A percentile compares a stretch with the other conserved stretches of the same genome.
Conservation (phyloP, 192 early-diverging fungal genomes). For the Kickxella alabastrina region DNA sequence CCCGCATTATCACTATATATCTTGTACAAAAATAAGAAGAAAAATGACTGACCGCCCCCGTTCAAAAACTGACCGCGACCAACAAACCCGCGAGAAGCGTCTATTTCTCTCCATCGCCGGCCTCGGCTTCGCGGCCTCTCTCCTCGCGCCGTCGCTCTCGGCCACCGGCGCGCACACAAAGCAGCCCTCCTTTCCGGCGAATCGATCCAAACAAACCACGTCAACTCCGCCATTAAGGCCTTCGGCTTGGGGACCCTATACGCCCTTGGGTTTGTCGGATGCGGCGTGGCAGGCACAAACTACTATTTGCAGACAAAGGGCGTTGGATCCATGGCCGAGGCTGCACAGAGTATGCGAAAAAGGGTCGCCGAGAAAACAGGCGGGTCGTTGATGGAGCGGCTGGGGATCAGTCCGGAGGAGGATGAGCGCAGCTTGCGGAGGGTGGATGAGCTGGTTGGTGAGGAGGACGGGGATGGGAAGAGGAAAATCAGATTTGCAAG, state of each 20-base stretch:
- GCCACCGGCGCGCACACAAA: conserved; percentile 36
- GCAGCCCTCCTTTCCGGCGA: conserved; percentile 16
- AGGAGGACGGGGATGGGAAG: conserved; percentile 21
- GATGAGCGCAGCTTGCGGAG: conserved; percentile 11
- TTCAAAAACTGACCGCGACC: conserved; percentile 19
- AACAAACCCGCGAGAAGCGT: conserved; percentile 31
- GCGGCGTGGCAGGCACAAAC: conserved; percentile 11
- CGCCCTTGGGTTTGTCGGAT: conserved; percentile 30
- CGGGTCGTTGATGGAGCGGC: conserved; percentile 14
- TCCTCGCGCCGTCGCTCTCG: conserved; percentile 26
- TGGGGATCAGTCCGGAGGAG: conserved; percentile 9
- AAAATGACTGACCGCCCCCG: conserved; percentile 14
- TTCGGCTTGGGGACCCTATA: conserved; percentile 46
- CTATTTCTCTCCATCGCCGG: conserved; percentile 21
- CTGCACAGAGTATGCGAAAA: conserved; percentile 15
- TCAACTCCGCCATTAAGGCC: conserved; percentile 26
- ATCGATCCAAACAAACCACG: conserved; percentile 16
- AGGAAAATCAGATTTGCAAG: conserved; percentile 29
- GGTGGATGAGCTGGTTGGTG: conserved; percentile 16
- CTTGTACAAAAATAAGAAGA: too few relatives aligned
- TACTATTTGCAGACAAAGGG: conserved; percentile 35
- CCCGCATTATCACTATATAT: too few relatives aligned
- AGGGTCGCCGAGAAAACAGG: neutral
- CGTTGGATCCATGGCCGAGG: conserved; percentile 8
- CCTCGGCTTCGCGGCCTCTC: conserved; percentile 25